Conservation (phyloP, 106 monocot genomes). For the Phalaenopsis equestris region DNA sequence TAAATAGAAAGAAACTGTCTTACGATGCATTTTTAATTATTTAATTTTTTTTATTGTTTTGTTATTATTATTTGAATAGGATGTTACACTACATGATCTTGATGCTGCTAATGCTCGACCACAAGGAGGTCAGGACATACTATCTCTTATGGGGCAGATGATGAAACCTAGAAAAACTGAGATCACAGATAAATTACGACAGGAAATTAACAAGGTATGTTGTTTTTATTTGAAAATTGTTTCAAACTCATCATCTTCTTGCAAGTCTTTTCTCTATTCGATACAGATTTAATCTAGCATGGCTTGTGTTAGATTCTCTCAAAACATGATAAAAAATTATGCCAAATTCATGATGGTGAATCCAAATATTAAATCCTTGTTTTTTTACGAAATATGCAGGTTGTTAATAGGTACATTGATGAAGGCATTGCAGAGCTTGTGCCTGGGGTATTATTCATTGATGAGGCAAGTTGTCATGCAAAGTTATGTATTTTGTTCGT, state of each 20-base stretch:
- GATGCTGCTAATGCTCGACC: slow-evolving; percentile 99
- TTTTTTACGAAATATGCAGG: slow-evolving; percentile 30
- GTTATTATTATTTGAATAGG: slow-evolving; percentile 26
- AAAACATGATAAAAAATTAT: neutral
- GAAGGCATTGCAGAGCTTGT: slow-evolving; percentile 98
- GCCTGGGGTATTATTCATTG: slow-evolving; percentile 95
- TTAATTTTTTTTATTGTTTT: neutral
- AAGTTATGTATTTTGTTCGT: neutral
- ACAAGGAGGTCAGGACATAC: slow-evolving; percentile 98
- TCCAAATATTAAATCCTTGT: neutral
- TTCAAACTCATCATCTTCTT: neutral
- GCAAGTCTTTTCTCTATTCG: neutral
- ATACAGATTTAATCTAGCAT: neutral
- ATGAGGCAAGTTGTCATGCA: slow-evolving; percentile 47
- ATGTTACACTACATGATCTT: slow-evolving; percentile 95
- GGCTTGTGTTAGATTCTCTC: neutral
- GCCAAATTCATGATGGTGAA: neutral
- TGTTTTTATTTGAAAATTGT: neutral
- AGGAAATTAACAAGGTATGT: slow-evolving; percentile 94
- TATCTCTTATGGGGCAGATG: slow-evolving; percentile 99
- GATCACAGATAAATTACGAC: slow-evolving; percentile 91
- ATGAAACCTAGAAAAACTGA: slow-evolving; percentile 98
- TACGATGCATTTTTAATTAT: neutral
- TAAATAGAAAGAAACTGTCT: neutral
- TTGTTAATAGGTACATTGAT: slow-evolving; percentile 94